Conservation (phyloP, 495 filamentous ascomycete genomes). For the Neurospora tetraspora region DNA sequence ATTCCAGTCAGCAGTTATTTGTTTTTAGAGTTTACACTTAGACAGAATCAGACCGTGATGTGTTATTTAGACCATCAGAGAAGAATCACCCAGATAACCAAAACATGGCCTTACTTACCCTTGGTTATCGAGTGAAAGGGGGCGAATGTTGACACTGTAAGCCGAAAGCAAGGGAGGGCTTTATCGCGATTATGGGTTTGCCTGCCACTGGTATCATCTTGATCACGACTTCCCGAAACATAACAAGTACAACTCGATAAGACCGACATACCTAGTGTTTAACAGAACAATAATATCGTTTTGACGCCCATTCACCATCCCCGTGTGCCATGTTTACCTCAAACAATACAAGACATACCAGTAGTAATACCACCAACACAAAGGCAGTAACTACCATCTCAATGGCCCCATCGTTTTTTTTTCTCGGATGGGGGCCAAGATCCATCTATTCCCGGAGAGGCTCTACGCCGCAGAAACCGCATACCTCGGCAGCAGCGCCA, state of each 20-base stretch:
- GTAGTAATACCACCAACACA: neutral
- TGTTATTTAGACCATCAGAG: neutral
- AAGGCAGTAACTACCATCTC: neutral
- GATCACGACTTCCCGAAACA: neutral
- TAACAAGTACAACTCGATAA: neutral
- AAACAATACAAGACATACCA: neutral
- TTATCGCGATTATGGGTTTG: neutral
- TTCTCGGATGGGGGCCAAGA: neutral
- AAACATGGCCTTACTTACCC: neutral
- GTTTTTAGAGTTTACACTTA: neutral
- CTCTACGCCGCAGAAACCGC: neutral
- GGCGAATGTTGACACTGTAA: neutral
- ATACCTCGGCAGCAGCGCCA: constrained; percentile 69
- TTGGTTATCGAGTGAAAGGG: neutral
- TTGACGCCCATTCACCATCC: constrained; percentile 1
- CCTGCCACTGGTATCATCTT: neutral
- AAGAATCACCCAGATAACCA: neutral
- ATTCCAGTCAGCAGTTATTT: neutral
- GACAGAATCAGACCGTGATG: neutral
- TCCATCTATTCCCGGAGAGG: neutral
- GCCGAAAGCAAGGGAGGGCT: neutral
- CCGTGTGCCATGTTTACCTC: neutral
- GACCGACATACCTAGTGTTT: neutral
- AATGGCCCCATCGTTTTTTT: neutral
- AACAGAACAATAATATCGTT: neutral